Conservation (phyloP, 106 monocot genomes). For the Dendrobium huoshanense region DNA sequence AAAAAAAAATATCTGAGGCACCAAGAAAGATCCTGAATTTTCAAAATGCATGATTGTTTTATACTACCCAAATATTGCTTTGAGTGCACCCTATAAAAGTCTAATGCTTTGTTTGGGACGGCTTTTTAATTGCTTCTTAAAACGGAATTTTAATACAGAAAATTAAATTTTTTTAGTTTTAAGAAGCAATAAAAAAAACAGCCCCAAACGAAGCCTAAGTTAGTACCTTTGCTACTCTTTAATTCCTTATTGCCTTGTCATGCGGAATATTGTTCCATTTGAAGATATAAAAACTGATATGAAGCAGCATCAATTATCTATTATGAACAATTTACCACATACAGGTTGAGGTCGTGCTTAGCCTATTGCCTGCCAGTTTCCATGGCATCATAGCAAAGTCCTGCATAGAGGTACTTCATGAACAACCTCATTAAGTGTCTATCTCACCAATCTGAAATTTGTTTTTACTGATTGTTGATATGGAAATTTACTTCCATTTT, state of each 20-base stretch:
- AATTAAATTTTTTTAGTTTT: too few species aligned
- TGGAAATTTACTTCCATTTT: background rate
- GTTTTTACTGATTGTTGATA: background rate
- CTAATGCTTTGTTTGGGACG: background rate
- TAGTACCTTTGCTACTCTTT: background rate
- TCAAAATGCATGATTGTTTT: background rate
- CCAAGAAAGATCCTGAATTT: background rate
- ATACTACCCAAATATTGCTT: background rate
- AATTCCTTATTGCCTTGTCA: background rate
- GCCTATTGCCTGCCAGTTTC: slow-evolving; percentile 84
- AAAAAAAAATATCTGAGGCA: background rate
- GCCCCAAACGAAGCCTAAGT: background rate
- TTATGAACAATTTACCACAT: slow-evolving; percentile 14
- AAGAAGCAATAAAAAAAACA: too few species aligned
- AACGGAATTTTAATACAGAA: too few species aligned
- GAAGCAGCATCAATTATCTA: background rate
- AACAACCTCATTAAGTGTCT: background rate
- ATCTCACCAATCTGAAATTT: background rate
- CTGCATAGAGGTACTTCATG: slow-evolving; percentile 64
- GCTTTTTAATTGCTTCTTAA: too few species aligned
- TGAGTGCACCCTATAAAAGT: background rate
- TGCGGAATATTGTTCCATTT: background rate
- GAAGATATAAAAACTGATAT: background rate
- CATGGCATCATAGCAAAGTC: slow-evolving; percentile 57
- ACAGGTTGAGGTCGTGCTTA: slow-evolving; percentile 88